phyloP scores from a whole-genome alignment of 1,284 basidiomycete species.

The Puccinia horiana region DNA sequence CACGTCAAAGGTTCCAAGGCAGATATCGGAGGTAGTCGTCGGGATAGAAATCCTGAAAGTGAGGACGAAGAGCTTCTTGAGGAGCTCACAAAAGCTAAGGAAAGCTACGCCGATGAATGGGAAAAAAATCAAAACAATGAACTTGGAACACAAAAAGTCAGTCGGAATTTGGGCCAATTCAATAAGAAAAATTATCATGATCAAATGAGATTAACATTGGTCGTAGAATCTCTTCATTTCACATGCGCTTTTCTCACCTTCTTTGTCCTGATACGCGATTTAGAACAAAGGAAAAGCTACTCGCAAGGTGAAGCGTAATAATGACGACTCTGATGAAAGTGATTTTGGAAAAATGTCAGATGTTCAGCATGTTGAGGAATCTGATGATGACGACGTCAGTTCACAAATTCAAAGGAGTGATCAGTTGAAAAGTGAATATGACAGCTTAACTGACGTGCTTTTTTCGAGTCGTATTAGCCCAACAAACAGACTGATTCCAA shows the following conservation, averaged over 20 bases:
- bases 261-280: constrained; percentile 44
- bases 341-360: constrained; percentile 51
- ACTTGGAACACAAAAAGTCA: constrained; percentile 71
- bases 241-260: constrained; percentile 46
- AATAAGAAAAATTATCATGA: too few relatives aligned
- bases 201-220: too few relatives aligned
- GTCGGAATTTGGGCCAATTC: constrained; percentile 67
- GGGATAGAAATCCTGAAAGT: constrained; percentile 29
- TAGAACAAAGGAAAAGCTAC: constrained; percentile 50
- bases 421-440: too few relatives aligned
- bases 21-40: constrained; percentile 4
- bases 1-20: constrained; percentile 36
- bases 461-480: not conserved
- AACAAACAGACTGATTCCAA: constrained; percentile 15
- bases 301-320: constrained; percentile 49
- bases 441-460: not conserved
- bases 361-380: constrained; percentile 1
- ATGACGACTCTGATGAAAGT: constrained; percentile 53
- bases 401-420: too few relatives aligned
- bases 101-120: constrained; percentile 52
- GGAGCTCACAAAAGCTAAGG: constrained; percentile 44
- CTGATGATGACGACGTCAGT: constrained; percentile 30
- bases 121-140: constrained; percentile 66
- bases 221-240: too few relatives aligned
- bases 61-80: constrained; percentile 68